Evolutionary conservation across 768 basidiomycete genomes (phyloP), one percentile per base, ranked within the genome.

Genomic region (Ramaria sp.): DNA sequence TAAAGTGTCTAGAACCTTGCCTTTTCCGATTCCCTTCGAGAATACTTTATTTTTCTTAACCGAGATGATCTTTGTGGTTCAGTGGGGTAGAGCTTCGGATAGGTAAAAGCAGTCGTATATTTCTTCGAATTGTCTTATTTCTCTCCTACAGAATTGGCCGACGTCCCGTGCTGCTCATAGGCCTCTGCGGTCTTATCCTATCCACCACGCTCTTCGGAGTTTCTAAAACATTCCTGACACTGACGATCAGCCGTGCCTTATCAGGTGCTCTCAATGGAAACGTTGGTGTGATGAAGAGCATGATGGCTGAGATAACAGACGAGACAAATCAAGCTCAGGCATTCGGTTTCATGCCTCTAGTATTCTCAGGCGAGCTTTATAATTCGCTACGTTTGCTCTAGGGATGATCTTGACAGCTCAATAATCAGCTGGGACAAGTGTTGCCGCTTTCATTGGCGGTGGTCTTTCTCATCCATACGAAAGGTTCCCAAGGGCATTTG

Each of bases 371-470:
- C 16, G 30, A 32, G 30, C 30, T 32, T 10, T 10, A 10, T 32
- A n/a, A n/a, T n/a, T n/a, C n/a, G n/a, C n/a, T n/a, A n/a, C n/a
- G n/a, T n/a, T n/a, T n/a, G n/a, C n/a, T n/a, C n/a, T n/a, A n/a
- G n/a, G n/a, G n/a, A 10, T 10, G 30, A 20, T 43, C 5, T 5
- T 25, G 24, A 43, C 18, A 5, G 5, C 13, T 18, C 5, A 43
- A 25, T 25, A 13, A 20, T 15, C 16, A 41, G 38, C 15, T 15
- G 38, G 6, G 38, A 16, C 16, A 4, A 41, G 6, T 20, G 38
- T 41, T 16, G 38, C 38, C 5, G 16, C 6, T 16, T 66, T 83
- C 15, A 41, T 41, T 15, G 38, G 38, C 22, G 25, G 34, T 22
- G 27, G 3, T 15, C 25, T 48, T n/a, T 24, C 15, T 48, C 49